phyloP scores from a whole-genome alignment of 2,329 filamentous ascomycete genomes.

The Xylariales sp. region DNA sequence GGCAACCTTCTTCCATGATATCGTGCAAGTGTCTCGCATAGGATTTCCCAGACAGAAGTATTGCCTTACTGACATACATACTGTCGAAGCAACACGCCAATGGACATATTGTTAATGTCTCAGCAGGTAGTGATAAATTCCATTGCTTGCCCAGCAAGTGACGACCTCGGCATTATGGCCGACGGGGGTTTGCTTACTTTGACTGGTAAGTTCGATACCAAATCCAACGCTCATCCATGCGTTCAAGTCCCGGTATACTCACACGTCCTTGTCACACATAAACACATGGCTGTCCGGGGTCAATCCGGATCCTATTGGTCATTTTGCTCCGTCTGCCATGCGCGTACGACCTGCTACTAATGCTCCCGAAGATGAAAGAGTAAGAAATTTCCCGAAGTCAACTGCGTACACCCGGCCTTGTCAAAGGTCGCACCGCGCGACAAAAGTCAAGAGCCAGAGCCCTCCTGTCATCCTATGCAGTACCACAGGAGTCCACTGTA shows the following conservation, averaged over 20 bases:
- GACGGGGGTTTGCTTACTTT: no score
- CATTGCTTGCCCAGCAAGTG: no score
- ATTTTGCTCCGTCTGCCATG: slow-evolving; percentile 26
- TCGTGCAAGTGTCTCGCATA: no score
- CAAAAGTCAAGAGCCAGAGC: slow-evolving; percentile 11
- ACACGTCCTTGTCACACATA: slow-evolving; percentile 20
- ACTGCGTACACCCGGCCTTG: slow-evolving; percentile 29
- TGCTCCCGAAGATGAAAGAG: slow-evolving; percentile 25
- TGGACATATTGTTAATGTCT: no score
- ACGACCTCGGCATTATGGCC: no score
- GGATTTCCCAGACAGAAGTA: no score
- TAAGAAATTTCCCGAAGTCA: slow-evolving; percentile 30
- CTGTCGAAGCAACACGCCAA: no score
- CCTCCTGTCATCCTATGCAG: slow-evolving; percentile 29
- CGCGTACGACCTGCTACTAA: slow-evolving; percentile 24
- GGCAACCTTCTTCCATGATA: no score
- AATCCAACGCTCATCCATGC: background rate
- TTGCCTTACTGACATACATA: no score
- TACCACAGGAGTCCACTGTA: slow-evolving; percentile 25
- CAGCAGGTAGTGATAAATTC: no score
- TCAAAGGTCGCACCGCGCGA: slow-evolving; percentile 21
- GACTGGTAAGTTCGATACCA: no score
- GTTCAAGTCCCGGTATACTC: background rate
- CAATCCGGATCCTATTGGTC: slow-evolving; percentile 17
- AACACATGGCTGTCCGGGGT: slow-evolving; percentile 25